Evolutionary conservation across 1,284 basidiomycete genomes (phyloP), one percentile per base, ranked within the genome.

Genomic region (Papiliotrema flavescens): DNA sequence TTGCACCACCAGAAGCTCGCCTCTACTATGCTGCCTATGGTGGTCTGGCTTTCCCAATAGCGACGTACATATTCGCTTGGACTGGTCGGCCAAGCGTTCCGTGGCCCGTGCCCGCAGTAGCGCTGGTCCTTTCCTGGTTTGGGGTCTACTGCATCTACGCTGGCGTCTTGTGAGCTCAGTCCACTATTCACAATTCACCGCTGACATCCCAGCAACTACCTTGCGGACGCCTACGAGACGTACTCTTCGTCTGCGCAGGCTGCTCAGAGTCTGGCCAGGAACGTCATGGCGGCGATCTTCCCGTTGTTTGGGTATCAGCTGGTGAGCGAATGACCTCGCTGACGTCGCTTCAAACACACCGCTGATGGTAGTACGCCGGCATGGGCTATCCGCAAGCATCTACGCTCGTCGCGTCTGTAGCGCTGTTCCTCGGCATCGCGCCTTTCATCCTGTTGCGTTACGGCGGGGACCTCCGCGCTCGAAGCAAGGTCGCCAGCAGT

Each of bases 1-100:
- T 70, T 26, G 75, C 78, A 0, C 65, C 69, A 0, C 79, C 79
- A 3, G 79, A 80, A 64, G 78, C 76, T 3, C 56, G 79, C 3
- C 67, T 80, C 9, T 79, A 80, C 63, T 71, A 69, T 48, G 66
- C 70, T 2, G 71, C 71, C 0, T 60, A 68, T 15, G 76, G 74
- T 9, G 73, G 69, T 0, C 48, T 76, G 20, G 56, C 71, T 50
- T 77, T 76, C 61, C 66, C 73, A 0, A 40, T 69, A 13, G 52
- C 59, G 13, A 48, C 62, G 47, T 66, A 63, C 57, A 58, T 61
- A 13, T 76, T 60, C 41, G 75, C 68, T 4, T 76, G 76, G 73
- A 75, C 73, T 0, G 71, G 67, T 17, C 28, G 56, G 55, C 65
- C 71, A 9, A 37, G 47, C 3, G 57, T 67, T 35, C 53, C 41